Base-by-base conservation (phyloP, 1,284 basidiomycete species). In the Trametes pubescens region DNA sequence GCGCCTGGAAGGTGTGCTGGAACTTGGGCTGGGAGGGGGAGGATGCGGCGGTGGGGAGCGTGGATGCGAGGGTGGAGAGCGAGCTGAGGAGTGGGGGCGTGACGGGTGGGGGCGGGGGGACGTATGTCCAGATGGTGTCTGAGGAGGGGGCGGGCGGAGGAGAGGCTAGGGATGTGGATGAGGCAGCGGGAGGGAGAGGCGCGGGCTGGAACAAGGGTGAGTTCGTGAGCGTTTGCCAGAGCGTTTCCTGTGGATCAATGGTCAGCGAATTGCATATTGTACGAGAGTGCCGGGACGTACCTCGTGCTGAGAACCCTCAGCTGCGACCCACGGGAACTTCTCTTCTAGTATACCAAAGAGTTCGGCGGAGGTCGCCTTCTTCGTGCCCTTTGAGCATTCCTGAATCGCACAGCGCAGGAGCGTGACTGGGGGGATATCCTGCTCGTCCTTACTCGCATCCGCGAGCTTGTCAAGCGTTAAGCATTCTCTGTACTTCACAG, bases 221-320 rank as follows among this genome's bases (percentile, higher is more conserved):
- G 2, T 79, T 81, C 13, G 81, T 81, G 29, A 92, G 83, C 4
- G 84, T 84, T 38, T 84, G 78, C 88, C 89, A 91, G 26, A 92
- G 74, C 24, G 74, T 72, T 65, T 80, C 79, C 90, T 92, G 71
- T 11, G 16, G 7, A n/a, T 26, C 26, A 32, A 1, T 18, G 6
- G 22, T 21, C 47, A 26, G 47, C 13, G 5, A n/a, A 24, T 11
- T 8, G 18, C 5, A 29, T 2, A 26, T 10, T 2, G n/a, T 7
- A 11, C 11, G 14, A 10, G 44, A 6, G 5, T 4, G 14, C 35
- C 16, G 51, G 22, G 7, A 66, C 76, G 22, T 56, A 89, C 90
- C 81, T 88, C 84, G 71, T 81, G 84, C 61, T 75, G 66, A 16
- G 78, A 66, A 8, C 82, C 87, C 26, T 84, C 82, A 22, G 83